Evolutionary conservation across 208 protist genomes (phyloP), one percentile per base, ranked within the genome.

Genomic region (Borovskyia barvae): DNA sequence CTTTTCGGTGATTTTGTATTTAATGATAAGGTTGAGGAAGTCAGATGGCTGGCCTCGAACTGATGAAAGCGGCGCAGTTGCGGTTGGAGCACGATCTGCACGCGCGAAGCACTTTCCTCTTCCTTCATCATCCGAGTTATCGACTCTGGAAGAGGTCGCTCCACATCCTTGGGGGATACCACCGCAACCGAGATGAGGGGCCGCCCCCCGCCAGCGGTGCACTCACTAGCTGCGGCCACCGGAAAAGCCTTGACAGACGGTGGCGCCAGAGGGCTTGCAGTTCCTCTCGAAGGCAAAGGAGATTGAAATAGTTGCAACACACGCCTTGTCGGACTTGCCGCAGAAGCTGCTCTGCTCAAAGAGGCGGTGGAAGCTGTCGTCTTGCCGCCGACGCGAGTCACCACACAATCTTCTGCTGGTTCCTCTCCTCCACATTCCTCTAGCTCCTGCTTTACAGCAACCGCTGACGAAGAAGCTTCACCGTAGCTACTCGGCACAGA

Each of bases 21-120:
- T n/a, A n/a, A n/a, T n/a, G n/a, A n/a, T n/a, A n/a, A n/a, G n/a
- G n/a, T 22, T 12, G 12, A 35, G 15, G 37, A 15, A 15, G 51
- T 28, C 14, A 5, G 1, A 11, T 22, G 35, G 9, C 40, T 37
- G n/a, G 59, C 28, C 4, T 59, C 42, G 42, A 66, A 51, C 26
- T 47, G 58, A 19, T 72, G 58, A 41, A 87, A 90, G 39, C 75
- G 71, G 7, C 81, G 72, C 15, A 93, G 67, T 9, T 78, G 68
- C 1, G 85, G 89, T 66, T 95, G 85, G 41, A 95, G 77, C 3
- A 93, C 85, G 25, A 95, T 80, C n/a, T 80, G 80, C 50, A 95
- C 67, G 3, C 68, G 68, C 32, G 78, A 82, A 8, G 89, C 72
- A 20, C 30, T 58, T 48, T 82, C 77, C 58, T 95, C 89, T 62